Evolutionary conservation across 345 rosid species (phyloP).

Genomic region (Pugionium dolabratum): DNA sequence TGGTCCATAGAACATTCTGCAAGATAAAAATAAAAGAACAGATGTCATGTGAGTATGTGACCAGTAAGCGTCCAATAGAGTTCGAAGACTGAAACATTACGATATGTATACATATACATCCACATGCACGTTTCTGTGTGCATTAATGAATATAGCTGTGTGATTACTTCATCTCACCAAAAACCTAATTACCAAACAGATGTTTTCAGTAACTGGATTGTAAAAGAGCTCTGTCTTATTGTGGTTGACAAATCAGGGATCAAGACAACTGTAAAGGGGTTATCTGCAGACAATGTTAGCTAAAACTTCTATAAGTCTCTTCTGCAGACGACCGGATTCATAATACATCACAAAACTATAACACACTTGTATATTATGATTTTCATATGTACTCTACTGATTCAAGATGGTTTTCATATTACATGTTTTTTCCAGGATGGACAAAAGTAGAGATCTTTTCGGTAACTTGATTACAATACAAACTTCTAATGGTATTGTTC

Average conservation of each 20-base stretch:
- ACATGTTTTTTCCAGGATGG: not conserved
- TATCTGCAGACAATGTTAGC: not conserved
- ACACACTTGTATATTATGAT: not conserved
- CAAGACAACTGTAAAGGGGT: not conserved
- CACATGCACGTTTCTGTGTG: not conserved
- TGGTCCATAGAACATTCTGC: conserved; percentile 98
- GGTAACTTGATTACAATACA: not conserved
- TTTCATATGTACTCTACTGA: not conserved
- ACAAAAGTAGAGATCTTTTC: not conserved
- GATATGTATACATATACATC: not conserved
- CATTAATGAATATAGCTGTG: not conserved
- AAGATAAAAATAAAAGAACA: conserved; percentile 4
- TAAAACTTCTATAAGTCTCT: not conserved
- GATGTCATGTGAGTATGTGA: not conserved
- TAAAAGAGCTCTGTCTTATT: not conserved
- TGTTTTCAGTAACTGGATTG: not conserved
- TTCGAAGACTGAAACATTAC: not conserved
- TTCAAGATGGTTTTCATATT: not conserved
- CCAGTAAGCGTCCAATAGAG: not conserved
- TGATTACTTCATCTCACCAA: not conserved
- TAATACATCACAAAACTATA: not conserved
- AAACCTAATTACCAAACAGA: not conserved
- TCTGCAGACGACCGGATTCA: not conserved
- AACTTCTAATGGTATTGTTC: conserved; percentile 4
- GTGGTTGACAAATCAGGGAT: conserved; percentile 5